Percentiles rank a stretch among this genome's conserved stretches.
These are phyloP conservation scores for Bimuria novae-zelandiae DNA, from an alignment of 2,329 filamentous ascomycete genomes.

Conservation along the genomic window DNA sequence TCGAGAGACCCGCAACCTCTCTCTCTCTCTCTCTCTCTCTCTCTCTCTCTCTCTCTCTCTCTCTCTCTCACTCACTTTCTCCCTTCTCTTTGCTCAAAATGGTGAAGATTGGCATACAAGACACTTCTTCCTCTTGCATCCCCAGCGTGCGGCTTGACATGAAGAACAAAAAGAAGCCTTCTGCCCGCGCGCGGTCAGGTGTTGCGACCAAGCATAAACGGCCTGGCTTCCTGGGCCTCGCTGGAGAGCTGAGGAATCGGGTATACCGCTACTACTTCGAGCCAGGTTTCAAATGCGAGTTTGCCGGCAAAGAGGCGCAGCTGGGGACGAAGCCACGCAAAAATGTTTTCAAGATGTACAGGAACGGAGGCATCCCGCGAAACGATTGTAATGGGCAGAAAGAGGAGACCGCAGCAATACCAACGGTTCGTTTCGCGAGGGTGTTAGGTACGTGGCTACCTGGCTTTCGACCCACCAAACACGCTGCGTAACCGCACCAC, in stretches of 20 bases:
- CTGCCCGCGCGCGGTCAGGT: constrained; percentile 16
- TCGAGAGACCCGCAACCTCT: too few relatives aligned
- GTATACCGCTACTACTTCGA: constrained; percentile 52
- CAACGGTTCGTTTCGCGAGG: constrained; percentile 1
- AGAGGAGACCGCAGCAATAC: background rate
- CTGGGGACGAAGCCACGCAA: constrained; percentile 10
- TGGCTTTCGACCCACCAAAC: background rate
- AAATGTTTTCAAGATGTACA: constrained; percentile 22
- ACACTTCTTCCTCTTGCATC: background rate
- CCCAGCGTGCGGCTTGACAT: constrained; percentile 2
- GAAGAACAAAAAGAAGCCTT: constrained; percentile 17
- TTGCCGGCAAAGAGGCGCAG: constrained; percentile 21
- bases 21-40: too few relatives aligned
- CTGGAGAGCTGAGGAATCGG: constrained; percentile 55
- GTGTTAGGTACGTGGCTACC: background rate
- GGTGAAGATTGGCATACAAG: too few relatives aligned
- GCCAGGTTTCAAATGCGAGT: constrained; percentile 31
- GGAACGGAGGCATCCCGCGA: background rate
- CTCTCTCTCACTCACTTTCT: too few relatives aligned
- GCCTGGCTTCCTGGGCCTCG: constrained; percentile 46
- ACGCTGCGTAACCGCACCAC: too few relatives aligned
- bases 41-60: too few relatives aligned
- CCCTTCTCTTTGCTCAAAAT: too few relatives aligned
- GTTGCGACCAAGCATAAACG: constrained; percentile 18
- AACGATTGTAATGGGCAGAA: background rate